Evolutionary conservation across 2,329 filamentous ascomycete genomes (phyloP), one percentile per base, ranked within the genome.

Genomic region (Tolypocladium tropicale): DNA sequence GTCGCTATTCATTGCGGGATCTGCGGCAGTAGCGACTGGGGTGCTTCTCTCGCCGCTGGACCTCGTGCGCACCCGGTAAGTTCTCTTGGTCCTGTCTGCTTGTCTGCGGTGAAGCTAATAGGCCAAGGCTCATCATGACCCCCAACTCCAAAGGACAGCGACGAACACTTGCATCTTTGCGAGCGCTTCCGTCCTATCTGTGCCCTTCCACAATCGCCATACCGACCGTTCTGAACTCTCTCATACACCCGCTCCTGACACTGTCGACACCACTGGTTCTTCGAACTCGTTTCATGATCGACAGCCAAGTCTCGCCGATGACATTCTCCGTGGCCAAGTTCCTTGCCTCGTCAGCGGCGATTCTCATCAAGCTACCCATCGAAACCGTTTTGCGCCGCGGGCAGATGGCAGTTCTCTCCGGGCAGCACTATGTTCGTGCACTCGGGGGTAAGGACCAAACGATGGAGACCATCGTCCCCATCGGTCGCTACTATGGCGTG

Each of bases 321-420:
- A 82, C 88, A 16, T 97, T 95, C 76, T 90, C 87, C 23, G 68
- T 96, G 50, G 84, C 85, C 65, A 89, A 89, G 54, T 96, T 97
- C 72, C 78, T 89, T 62, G 84, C 89, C 16, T 91, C 89, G 2
- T 85, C 86, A 0, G 78, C 84, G 2, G 92, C 95, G 52, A 81
- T 97, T 34, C 88, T 94, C 64, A 72, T 96, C 62, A 92, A 93
- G 66, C 82, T 97, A 14, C 94, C 94, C 0, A 77, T 97, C 5
- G 94, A 99, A 72, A 97, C 93, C 0, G 88, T 96, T 18, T 80
- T 97, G 9, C 86, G 94, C 52, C 84, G 94, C 58, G 93, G 90
- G 6, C 94, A 99, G 71, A 86, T 94, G 57, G 78, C 85, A 2
- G 84, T 90, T 1, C 78, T 90, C 50, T 78, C 79, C 18, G 78